phyloP scores from a whole-genome alignment of 768 basidiomycete species.

The Phlegmacium glaucopus region DNA sequence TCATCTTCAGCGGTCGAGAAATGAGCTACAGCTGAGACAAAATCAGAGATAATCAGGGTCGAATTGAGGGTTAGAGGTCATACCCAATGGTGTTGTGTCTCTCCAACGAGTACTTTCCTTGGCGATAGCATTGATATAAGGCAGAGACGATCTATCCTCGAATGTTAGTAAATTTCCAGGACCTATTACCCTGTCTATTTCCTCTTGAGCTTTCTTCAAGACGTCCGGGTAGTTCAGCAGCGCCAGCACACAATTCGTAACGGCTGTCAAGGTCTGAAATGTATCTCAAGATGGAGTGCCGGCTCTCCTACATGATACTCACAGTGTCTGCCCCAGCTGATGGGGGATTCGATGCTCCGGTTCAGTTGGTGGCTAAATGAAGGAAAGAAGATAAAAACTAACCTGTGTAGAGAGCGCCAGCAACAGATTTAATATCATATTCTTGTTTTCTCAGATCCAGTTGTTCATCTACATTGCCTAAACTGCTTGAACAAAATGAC shows the following conservation, averaged over 20 bases:
- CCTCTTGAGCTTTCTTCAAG: constrained; percentile 28
- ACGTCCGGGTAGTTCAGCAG: constrained; percentile 28
- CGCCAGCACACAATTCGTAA: constrained; percentile 26
- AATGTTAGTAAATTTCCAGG: constrained; percentile 28
- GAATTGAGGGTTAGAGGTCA: background rate
- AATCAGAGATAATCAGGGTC: background rate
- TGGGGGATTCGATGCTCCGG: background rate
- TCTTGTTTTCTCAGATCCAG: constrained; percentile 14
- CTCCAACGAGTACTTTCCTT: constrained; percentile 28
- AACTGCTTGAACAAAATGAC: constrained; percentile 15
- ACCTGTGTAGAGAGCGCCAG: constrained; percentile 21
- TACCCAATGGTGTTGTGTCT: constrained; percentile 19
- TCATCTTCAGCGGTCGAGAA: constrained; percentile 22
- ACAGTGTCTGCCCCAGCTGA: constrained; percentile 16
- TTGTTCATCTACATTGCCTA: constrained; percentile 7
- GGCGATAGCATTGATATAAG: constrained; percentile 28
- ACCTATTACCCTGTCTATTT: constrained; percentile 31
- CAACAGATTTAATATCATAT: no score
- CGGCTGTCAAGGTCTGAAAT: constrained; percentile 19
- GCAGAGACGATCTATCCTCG: constrained; percentile 22
- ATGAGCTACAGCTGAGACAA: constrained; percentile 16
- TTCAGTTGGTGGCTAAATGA: background rate
- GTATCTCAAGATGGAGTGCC: background rate
- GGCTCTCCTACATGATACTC: background rate
- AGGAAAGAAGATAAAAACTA: background rate